These are phyloP conservation scores for Musa beccarii DNA, from an alignment of 176 grass and related monocot species.

Conservation along the genomic window DNA sequence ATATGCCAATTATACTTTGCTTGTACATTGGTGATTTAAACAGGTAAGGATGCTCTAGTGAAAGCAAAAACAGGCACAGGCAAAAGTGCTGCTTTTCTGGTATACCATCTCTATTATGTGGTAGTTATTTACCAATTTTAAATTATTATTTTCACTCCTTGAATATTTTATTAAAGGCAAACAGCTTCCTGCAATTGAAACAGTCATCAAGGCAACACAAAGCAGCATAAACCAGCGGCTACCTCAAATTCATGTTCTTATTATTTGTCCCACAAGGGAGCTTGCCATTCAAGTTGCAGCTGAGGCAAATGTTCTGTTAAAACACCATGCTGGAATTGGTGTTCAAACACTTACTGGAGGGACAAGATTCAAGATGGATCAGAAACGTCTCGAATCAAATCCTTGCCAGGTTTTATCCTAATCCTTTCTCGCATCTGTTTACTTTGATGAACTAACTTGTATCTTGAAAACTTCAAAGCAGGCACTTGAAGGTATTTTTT, in stretches of 20 bases:
- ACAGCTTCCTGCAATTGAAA: constrained; percentile 99
- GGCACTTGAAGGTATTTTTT: neutral
- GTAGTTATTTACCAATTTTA: neutral
- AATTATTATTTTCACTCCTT: neutral
- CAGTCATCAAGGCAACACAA: constrained; percentile 63
- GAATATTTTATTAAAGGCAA: constrained; percentile 43
- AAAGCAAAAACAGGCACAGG: constrained; percentile 93
- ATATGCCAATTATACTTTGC: neutral
- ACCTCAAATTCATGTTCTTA: constrained; percentile 68
- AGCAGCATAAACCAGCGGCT: constrained; percentile 50
- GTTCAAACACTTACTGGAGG: constrained; percentile 91
- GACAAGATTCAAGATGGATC: constrained; percentile 83
- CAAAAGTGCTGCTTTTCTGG: constrained; percentile 93
- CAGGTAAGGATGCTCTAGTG: constrained; percentile 92
- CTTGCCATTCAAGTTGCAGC: constrained; percentile 84
- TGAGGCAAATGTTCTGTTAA: constrained; percentile 76
- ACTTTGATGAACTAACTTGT: constrained; percentile 3
- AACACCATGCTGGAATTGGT: constrained; percentile 68
- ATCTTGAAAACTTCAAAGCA: neutral
- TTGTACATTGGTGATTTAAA: neutral
- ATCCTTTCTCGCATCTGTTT: neutral
- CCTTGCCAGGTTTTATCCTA: constrained; percentile 57
- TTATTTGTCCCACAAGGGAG: constrained; percentile 87
- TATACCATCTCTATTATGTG: constrained; percentile 24
- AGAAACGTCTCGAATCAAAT: constrained; percentile 69